These are phyloP conservation scores for Penicillium macrosclerotiorum DNA, from an alignment of 495 filamentous ascomycete genomes.

Conservation along the genomic window DNA sequence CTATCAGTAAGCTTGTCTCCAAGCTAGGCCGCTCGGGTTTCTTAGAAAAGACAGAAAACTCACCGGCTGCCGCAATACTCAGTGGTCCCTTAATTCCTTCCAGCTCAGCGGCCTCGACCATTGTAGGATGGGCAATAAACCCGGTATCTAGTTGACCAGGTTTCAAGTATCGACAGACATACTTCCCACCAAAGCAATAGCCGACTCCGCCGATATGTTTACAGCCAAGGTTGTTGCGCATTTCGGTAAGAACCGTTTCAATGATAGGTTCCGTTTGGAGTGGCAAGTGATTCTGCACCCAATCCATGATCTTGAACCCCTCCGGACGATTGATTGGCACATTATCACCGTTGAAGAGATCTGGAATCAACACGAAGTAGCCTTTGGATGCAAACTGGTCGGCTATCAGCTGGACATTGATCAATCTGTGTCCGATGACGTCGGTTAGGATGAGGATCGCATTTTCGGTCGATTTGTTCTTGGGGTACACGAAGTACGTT, in stretches of 20 bases:
- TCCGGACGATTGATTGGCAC: slow-evolving; percentile 25
- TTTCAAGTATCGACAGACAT: slow-evolving; percentile 34
- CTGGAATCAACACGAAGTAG: slow-evolving; percentile 70
- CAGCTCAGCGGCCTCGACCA: slow-evolving; percentile 67
- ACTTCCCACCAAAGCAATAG: slow-evolving; percentile 74
- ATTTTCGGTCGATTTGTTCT: slow-evolving; percentile 22
- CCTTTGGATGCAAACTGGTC: slow-evolving; percentile 75
- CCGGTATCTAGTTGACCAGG: slow-evolving; percentile 37
- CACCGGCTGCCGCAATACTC: slow-evolving; percentile 65
- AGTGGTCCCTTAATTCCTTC: slow-evolving; percentile 62
- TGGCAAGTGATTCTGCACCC: slow-evolving; percentile 40
- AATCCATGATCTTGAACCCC: slow-evolving; percentile 29
- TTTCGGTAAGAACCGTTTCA: slow-evolving; percentile 48
- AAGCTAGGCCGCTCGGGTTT: too few species aligned
- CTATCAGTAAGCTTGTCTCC: background rate
- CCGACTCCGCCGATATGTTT: slow-evolving; percentile 65
- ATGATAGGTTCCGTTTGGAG: slow-evolving; percentile 60
- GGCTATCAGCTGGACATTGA: slow-evolving; percentile 44
- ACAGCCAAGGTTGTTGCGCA: slow-evolving; percentile 51
- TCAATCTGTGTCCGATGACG: slow-evolving; percentile 27
- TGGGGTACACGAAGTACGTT: slow-evolving; percentile 28
- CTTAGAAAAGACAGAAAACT: background rate
- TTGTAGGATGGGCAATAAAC: slow-evolving; percentile 70
- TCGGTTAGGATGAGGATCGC: slow-evolving; percentile 32
- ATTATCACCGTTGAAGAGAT: slow-evolving; percentile 31